A percentile compares a stretch with the other conserved stretches of the same genome.
Evolutionary conservation across 257 asterid genomes (phyloP).

Genomic region (Solanum chaucha): DNA sequence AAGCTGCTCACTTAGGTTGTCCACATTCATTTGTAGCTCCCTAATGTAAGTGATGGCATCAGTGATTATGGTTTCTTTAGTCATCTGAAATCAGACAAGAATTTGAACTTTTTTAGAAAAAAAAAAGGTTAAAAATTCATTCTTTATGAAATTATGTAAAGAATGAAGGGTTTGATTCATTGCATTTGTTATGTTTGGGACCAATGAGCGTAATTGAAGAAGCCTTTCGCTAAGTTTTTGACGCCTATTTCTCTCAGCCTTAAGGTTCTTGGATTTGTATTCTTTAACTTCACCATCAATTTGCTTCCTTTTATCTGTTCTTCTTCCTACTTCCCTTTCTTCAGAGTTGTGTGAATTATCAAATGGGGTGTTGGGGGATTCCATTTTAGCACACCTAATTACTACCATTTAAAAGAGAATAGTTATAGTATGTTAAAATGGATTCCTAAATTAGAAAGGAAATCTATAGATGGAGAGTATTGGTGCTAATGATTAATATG

Average conservation of each 20-base stretch:
- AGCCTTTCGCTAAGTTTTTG: slow-evolving; percentile 62
- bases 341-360: slow-evolving; percentile 8
- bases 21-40: slow-evolving; percentile 37
- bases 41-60: slow-evolving; percentile 71
- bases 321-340: not conserved
- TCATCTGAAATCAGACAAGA: slow-evolving; percentile 44
- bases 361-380: slow-evolving; percentile 4
- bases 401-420: not conserved
- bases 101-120: no score
- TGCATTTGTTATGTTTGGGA: slow-evolving; percentile 81
- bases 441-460: not conserved
- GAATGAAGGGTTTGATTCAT: slow-evolving; percentile 4
- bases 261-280: slow-evolving; percentile 75
- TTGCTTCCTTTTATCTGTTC: slow-evolving; percentile 20
- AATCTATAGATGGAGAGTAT: not conserved
- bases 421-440: not conserved
- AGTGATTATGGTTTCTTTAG: slow-evolving; percentile 54
- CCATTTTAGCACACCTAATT: slow-evolving; percentile 6
- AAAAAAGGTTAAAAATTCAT: not conserved
- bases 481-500: not conserved
- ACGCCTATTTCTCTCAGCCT: slow-evolving; percentile 65
- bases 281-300: slow-evolving; percentile 12
- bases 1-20: slow-evolving; percentile 47
- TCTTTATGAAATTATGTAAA: not conserved
- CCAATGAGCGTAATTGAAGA: slow-evolving; percentile 62